Evolutionary conservation across 2,329 filamentous ascomycete species (phyloP), one percentile per base, ranked within the genome.

Genomic region (Blastomyces silverae): DNA sequence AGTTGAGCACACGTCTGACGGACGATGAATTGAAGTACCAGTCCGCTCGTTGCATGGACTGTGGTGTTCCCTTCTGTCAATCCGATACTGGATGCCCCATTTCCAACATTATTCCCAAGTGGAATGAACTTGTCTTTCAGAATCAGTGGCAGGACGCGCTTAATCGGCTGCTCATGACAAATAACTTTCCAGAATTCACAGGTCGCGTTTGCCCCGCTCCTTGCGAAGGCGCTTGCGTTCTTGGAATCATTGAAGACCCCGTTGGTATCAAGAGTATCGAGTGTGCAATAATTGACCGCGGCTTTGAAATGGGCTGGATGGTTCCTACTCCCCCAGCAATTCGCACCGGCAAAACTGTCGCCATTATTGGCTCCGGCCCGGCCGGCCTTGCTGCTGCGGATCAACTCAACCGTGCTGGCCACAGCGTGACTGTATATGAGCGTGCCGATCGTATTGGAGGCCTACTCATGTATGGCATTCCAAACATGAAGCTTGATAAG

Each of bases 401-500:
- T 75, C 93, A 97, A 79, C 86, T 97, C 70, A 97, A 97, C 85
- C 89, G 89, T 72, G 91, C 90, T 71, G 93, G 93, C 37, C 93
- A 97, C 80, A 80, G 76, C 4, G 91, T 97, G 64, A 96, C 91
- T 15, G 86, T 97, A 22, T 97, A 94, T 74, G 93, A 97, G 83
- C 91, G 93, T 69, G 87, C 92, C 66, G 93, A 97, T 75, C 91
- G 93, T 69, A 82, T 89, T 65, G 93, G 93, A 79, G 93, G 93
- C 77, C 83, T 97, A 64, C 85, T 97, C 73, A 97, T 97, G 93
- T 97, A 97, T 75, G 93, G 93, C 70, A 97, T 97, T 70, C 93
- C 93, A 70, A 97, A 97, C 83, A 97, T 97, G 93, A 97, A 97
- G 83, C 89, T 97, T 53, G 93, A 97, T 82, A 97, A 97, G 85